Conservation (phyloP, 2,329 filamentous ascomycete species). For the Curvularia eragrostidis region DNA sequence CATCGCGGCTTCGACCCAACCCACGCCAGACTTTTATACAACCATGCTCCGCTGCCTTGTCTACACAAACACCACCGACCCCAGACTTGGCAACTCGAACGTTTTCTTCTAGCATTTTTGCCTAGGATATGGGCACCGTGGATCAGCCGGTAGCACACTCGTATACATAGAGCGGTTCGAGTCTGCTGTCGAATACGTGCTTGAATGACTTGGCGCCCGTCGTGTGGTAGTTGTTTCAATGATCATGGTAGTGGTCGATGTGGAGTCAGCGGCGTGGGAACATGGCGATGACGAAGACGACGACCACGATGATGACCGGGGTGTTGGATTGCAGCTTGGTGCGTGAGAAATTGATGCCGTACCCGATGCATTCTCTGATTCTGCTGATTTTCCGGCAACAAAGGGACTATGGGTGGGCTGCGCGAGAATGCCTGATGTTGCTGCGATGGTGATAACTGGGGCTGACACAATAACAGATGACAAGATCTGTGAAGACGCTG, state of each 20-base stretch:
- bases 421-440: not conserved
- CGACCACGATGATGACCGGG: not conserved
- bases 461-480: not conserved
- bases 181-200: not conserved
- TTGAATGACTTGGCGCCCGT: not conserved
- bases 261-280: too few relatives aligned
- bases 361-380: not conserved
- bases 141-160: slow-evolving; percentile 18
- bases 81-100: too few relatives aligned
- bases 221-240: not conserved
- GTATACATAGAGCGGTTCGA: slow-evolving; percentile 10
- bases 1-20: too few relatives aligned
- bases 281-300: not conserved
- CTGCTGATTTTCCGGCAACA: not conserved
- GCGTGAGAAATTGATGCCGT: not conserved
- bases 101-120: not conserved
- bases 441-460: not conserved
- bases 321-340: not conserved
- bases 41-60: too few relatives aligned
- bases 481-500: not conserved
- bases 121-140: slow-evolving; percentile 39
- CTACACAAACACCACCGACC: too few relatives aligned
- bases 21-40: too few relatives aligned
- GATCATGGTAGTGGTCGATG: not conserved
- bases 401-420: not conserved